Percentiles rank a stretch among this genome's conserved stretches.
phyloP scores from a whole-genome alignment of 169 alveolate species.

The Plasmodium coatneyi region DNA sequence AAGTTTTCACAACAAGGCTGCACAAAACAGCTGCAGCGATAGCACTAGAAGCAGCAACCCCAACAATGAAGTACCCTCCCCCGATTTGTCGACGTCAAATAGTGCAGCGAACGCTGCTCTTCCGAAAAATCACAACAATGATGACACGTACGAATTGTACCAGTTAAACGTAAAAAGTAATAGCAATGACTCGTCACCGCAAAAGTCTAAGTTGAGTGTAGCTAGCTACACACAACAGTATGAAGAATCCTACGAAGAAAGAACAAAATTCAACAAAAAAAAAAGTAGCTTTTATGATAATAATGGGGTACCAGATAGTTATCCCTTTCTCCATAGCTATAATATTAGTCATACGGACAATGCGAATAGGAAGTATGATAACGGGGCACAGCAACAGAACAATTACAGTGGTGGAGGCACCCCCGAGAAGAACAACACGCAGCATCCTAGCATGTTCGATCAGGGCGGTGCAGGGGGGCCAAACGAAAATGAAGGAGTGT shows the following conservation, averaged over 20 bases:
- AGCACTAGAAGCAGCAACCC: neutral
- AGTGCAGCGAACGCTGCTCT: neutral
- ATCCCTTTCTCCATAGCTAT: neutral
- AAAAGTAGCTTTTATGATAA: conserved; percentile 30
- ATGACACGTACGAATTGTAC: conserved; percentile 9
- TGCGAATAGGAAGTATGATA: neutral
- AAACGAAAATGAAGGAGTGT: neutral
- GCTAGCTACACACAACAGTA: neutral
- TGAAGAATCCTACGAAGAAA: conserved; percentile 33
- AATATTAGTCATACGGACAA: neutral
- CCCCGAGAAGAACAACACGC: neutral
- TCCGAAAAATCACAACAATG: neutral
- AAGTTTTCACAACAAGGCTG: neutral
- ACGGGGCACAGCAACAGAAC: neutral
- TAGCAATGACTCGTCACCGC: neutral
- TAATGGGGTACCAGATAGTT: neutral
- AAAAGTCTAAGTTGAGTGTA: neutral
- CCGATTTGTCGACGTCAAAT: neutral
- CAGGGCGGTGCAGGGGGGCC: neutral
- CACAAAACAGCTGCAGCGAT: neutral
- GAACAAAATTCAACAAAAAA: conserved; percentile 53
- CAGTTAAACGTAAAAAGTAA: neutral
- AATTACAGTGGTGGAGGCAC: neutral
- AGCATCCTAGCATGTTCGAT: neutral
- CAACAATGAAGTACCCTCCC: neutral